Percentiles rank a stretch among this genome's conserved stretches.
These are phyloP conservation scores for Emiliania huxleyi DNA, from an alignment of 78 protist genomes.

Conservation along the genomic window DNA sequence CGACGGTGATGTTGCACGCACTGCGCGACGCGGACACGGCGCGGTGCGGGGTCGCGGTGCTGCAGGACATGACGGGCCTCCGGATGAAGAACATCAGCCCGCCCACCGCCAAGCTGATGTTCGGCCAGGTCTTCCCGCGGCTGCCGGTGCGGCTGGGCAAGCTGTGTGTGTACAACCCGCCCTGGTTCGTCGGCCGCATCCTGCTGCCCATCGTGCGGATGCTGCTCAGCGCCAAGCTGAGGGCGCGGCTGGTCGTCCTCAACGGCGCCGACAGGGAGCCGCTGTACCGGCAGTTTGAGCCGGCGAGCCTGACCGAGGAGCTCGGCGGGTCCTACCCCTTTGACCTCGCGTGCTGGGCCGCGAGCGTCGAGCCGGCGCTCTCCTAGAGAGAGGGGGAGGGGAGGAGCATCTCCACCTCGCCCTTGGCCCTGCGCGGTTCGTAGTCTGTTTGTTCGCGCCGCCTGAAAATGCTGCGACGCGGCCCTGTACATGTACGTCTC, in stretches of 20 bases:
- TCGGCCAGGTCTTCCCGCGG: not conserved
- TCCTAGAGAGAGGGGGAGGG: no score
- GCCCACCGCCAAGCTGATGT: no score
- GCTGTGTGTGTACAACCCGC: not conserved
- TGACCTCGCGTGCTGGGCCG: no score
- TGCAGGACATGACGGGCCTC: not conserved
- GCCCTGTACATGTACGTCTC: no score
- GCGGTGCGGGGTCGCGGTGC: not conserved
- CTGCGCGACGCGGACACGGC: not conserved
- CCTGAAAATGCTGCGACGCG: no score
- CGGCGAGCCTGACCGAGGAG: no score
- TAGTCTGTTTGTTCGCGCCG: no score
- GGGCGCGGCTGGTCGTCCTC: not conserved
- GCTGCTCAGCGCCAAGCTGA: not conserved
- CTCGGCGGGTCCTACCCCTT: no score
- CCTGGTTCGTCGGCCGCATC: not conserved
- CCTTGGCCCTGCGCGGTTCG: no score
- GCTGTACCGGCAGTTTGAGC: no score
- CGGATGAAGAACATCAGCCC: not conserved
- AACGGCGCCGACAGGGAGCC: not conserved
- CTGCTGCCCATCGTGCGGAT: not conserved
- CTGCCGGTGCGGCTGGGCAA: not conserved
- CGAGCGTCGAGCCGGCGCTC: no score
- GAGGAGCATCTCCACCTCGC: no score
- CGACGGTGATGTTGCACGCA: not conserved